Evolutionary conservation across 805 yeast genomes (phyloP), one percentile per base, ranked within the genome.

Genomic region (Candida gorgasii): DNA sequence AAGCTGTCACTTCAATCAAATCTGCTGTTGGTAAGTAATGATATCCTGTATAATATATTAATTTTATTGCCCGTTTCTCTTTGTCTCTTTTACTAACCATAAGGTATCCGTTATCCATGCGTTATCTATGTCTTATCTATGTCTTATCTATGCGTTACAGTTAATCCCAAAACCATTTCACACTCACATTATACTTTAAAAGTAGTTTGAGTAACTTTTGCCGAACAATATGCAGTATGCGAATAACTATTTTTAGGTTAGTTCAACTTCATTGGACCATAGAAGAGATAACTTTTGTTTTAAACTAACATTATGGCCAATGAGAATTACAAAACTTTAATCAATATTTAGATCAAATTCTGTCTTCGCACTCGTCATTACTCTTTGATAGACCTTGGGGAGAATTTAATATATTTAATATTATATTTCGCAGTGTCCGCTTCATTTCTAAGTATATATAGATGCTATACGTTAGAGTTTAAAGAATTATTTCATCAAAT

Each of bases 1-100:
- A 36, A 28, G 55, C 58, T 14, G 61, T 62, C 27, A 60, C 62
- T 28, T 61, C 67, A 7, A 54, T 61, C 26, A 57, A 56, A 46
- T 49, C 59, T 39, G 67, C 58, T 15, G 54, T 59, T 5, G 65
- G 62, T 33, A 61, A 52, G 33, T 60, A 54, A 43, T 24, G 20
- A 13, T 14, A 17, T 8, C 27, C 23, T 28, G 27, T 36, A 36
- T 19, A 36, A 36, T 36, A 18, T 36, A 14, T 15, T 5, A 31
- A 18, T 12, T n/a, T n/a, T n/a, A n/a, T n/a, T n/a, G n/a, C n/a
- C n/a, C n/a, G n/a, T n/a, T n/a, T n/a, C n/a, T n/a, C n/a, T n/a
- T n/a, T n/a, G n/a, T n/a, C n/a, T n/a, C n/a, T n/a, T n/a, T n/a
- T n/a, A n/a, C n/a, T n/a, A n/a, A n/a, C n/a, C n/a, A n/a, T n/a